Evolutionary conservation across 768 basidiomycete genomes (phyloP), one percentile per base, ranked within the genome.

Genomic region (Nevesoporus exiguus): DNA sequence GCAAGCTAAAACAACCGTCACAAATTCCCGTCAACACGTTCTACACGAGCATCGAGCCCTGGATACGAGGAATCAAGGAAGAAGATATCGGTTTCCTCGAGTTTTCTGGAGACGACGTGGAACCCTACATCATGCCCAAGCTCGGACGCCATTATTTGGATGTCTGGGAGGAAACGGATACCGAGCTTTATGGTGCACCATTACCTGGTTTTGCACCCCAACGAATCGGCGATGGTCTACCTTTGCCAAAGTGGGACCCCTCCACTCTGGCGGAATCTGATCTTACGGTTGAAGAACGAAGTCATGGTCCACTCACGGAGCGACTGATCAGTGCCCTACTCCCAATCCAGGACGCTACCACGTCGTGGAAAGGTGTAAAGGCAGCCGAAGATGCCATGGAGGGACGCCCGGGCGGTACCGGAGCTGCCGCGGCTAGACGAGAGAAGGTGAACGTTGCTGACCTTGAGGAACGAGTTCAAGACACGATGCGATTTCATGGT

Each of bases 31-130:
- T 87, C 27, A 80, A 74, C 29, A 93, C 92, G 1, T 98, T 97
- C 67, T 93, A 93, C 71, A 77, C 86, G 24, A 88, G 85, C 63
- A 83, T 96, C 43, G 96, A 98, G 64, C 88, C 90, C 11, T 99
- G 90, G 77, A 76, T 95, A 64, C 85, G 94, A 47, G 82, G 83
- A 22, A 84, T 98, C 41, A 88, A 88, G 57, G 97, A 98, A 71
- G 97, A 98, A 70, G 97, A 99, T 66, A 74, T 98, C 27, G 96
- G 96, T 3, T 95, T 93, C 71, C 78, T 99, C 49, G 89, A 92
- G 55, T 90, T 90, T 63, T 86, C 86, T 11, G 90, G 82, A n/a
- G 94, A 98, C 63, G 94, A 97, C 57, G 77, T 90, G 9, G 90
- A 93, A 53, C 88, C 92, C 0, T 97, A 83, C 63, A 71, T 92